These are phyloP conservation scores for Fragaria iinumae DNA, from an alignment of 306 rosid species.

Conservation along the genomic window DNA sequence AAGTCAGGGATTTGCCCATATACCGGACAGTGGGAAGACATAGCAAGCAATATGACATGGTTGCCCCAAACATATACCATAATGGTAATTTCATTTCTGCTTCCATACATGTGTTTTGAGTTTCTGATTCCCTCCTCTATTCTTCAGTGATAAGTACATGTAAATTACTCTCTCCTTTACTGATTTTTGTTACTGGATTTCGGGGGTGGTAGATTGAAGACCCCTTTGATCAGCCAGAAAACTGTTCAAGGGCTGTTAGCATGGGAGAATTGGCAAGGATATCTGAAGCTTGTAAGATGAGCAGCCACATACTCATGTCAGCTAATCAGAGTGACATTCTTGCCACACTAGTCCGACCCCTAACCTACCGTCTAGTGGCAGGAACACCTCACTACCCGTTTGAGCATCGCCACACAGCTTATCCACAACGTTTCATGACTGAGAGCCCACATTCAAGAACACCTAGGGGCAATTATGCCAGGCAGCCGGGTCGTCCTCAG, in stretches of 20 bases:
- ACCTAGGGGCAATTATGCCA: not conserved
- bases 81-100: conserved; percentile 51
- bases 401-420: conserved; percentile 27
- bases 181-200: conserved; percentile 25
- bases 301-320: conserved; percentile 35
- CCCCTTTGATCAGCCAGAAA: conserved; percentile 83
- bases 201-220: conserved; percentile 72
- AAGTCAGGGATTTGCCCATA: conserved; percentile 59
- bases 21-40: conserved; percentile 64
- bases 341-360: conserved; percentile 41
- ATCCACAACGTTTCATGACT: conserved; percentile 28
- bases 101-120: not conserved
- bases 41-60: conserved; percentile 65
- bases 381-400: conserved; percentile 9
- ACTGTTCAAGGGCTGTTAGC: conserved; percentile 61
- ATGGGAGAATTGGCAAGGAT: conserved; percentile 50
- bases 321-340: conserved; percentile 36
- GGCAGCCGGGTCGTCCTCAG: conserved; percentile 9
- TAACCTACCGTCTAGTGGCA: conserved; percentile 27
- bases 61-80: conserved; percentile 67
- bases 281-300: conserved; percentile 41
- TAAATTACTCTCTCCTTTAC: conserved; percentile 3
- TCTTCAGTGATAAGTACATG: conserved; percentile 16
- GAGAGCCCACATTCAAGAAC: conserved; percentile 1
- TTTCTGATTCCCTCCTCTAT: conserved; percentile 15